Evolutionary conservation across 148 eudicot genomes (phyloP).

Genomic region (Rhododendron kiyosumense): DNA sequence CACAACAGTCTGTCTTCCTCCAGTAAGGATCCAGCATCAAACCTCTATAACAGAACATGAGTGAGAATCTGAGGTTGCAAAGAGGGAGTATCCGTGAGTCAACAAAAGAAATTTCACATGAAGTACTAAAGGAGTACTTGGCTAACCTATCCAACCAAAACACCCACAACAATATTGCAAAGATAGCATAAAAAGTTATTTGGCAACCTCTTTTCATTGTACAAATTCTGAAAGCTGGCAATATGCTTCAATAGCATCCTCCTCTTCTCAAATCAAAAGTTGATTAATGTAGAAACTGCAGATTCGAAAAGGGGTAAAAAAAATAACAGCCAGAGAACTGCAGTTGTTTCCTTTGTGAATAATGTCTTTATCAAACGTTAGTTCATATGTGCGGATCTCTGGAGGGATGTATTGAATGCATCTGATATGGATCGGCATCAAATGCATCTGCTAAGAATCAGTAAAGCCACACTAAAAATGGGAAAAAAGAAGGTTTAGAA

Average conservation of each 20-base stretch:
- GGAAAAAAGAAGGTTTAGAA: no score
- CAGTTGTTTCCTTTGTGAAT: background rate
- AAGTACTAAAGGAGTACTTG: background rate
- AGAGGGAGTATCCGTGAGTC: background rate
- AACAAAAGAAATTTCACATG: background rate
- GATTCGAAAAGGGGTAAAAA: background rate
- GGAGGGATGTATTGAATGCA: no score
- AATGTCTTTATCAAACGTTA: background rate
- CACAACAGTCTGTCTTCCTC: slow-evolving; percentile 96
- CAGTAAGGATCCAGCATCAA: slow-evolving; percentile 96
- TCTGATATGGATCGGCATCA: no score
- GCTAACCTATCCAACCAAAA: slow-evolving; percentile 96
- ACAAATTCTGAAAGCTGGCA: background rate
- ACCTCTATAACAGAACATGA: slow-evolving; percentile 61
- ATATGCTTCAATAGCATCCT: background rate
- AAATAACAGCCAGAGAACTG: background rate
- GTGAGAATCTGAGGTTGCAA: slow-evolving; percentile 13
- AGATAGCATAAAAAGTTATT: slow-evolving; percentile 17
- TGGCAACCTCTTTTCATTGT: background rate
- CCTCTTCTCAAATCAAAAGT: slow-evolving; percentile 6
- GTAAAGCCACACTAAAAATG: no score
- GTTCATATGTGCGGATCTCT: no score
- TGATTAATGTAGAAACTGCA: background rate
- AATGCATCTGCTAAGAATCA: no score
- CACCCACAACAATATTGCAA: slow-evolving; percentile 91